Conservation (phyloP, 768 basidiomycete species). For the Cyclocybe cylindracea region DNA sequence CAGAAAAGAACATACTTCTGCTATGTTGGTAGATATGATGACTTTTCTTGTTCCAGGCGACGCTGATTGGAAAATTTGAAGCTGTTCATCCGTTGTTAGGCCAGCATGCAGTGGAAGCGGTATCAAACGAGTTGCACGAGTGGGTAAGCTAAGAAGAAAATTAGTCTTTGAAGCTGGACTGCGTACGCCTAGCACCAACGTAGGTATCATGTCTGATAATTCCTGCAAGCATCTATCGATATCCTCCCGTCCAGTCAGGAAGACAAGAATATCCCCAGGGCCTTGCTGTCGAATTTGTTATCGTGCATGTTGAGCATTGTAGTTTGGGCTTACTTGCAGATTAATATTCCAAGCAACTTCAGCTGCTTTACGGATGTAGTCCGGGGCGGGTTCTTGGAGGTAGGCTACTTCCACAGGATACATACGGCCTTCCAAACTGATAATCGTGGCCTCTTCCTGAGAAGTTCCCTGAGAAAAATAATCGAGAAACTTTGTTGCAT, state of each 20-base stretch:
- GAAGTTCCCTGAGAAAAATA: conserved; percentile 76
- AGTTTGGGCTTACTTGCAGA: conserved; percentile 53
- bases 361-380: conserved; percentile 83
- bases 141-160: conserved; percentile 42
- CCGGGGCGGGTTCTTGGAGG: conserved; percentile 69
- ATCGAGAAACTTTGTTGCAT: conserved; percentile 84
- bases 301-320: not conserved
- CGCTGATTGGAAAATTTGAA: conserved; percentile 78
- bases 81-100: conserved; percentile 84
- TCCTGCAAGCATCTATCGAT: conserved; percentile 88
- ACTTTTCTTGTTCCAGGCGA: conserved; percentile 84
- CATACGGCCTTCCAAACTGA: conserved; percentile 92
- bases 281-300: conserved; percentile 54
- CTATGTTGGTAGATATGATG: conserved; percentile 93
- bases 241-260: conserved; percentile 94
- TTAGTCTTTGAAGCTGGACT: not conserved
- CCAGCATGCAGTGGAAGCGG: conserved; percentile 89
- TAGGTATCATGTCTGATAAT: conserved; percentile 74
- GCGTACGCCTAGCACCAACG: conserved; percentile 31
- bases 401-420: conserved; percentile 95
- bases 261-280: conserved; percentile 88
- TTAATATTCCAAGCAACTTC: conserved; percentile 85
- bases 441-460: conserved; percentile 74
- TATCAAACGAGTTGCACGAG: conserved; percentile 55
- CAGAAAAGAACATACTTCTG: conserved; percentile 58